Evolutionary conservation across 176 grass and related monocot genomes (phyloP).

Genomic region (barley (Hordeum vulgare)): MorexV3_pseudomolecules_assembly NC_058518.1:291027845-291028344

Average conservation of each 20-base stretch:
- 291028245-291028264: neutral
- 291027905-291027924: constrained; percentile 64
- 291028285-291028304: neutral
- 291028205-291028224: constrained; percentile 47
- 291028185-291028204: constrained; percentile 61
- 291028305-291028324: neutral
- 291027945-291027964: constrained; percentile 61
- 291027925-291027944: constrained; percentile 72
- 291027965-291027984: constrained; percentile 33
- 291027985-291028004: constrained; percentile 31
- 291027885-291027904: constrained; percentile 54
- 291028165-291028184: constrained; percentile 48
- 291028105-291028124: constrained; percentile 48
- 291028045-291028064: constrained; percentile 61
- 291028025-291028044: constrained; percentile 52
- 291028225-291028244: neutral
- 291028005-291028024: constrained; percentile 55
- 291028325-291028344: neutral
- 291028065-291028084: constrained; percentile 31
- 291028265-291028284: neutral
- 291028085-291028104: constrained; percentile 49
- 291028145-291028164: constrained; percentile 44
- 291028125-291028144: constrained; percentile 43
- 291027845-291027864: constrained; percentile 8
- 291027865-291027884: constrained; percentile 48